A percentile compares a stretch with the other conserved stretches of the same genome.
Conservation (phyloP, 2,329 filamentous ascomycete genomes). For the Ambrosiella xylebori region DNA sequence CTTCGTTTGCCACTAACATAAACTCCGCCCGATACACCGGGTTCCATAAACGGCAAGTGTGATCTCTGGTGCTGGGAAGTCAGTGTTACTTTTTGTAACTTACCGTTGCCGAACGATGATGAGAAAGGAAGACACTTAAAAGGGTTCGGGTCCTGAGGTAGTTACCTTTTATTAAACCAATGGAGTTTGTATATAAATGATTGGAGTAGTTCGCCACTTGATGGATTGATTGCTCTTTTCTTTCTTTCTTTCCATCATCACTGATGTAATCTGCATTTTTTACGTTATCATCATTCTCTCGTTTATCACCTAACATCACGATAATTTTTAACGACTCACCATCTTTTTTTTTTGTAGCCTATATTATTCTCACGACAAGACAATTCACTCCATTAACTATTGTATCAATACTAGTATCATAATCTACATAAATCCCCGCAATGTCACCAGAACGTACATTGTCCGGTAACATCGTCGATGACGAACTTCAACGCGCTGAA, state of each 20-base stretch:
- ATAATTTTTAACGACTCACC: no score
- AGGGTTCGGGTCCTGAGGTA: neutral
- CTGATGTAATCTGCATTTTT: neutral
- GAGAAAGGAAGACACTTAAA: neutral
- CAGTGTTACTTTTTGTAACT: neutral
- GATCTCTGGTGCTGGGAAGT: neutral
- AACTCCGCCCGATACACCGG: neutral
- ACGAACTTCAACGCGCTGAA: conserved; percentile 4
- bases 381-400: no score
- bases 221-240: neutral
- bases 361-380: no score
- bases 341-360: no score
- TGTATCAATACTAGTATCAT: no score
- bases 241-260: neutral
- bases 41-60: neutral
- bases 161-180: neutral
- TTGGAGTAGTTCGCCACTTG: neutral
- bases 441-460: neutral
- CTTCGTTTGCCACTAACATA: neutral
- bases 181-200: neutral
- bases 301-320: no score
- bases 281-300: neutral
- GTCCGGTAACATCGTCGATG: conserved; percentile 16
- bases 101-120: neutral
- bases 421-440: neutral